Base-by-base conservation (phyloP, 306 rosid species). In the Gastrolobium villosum region DNA sequence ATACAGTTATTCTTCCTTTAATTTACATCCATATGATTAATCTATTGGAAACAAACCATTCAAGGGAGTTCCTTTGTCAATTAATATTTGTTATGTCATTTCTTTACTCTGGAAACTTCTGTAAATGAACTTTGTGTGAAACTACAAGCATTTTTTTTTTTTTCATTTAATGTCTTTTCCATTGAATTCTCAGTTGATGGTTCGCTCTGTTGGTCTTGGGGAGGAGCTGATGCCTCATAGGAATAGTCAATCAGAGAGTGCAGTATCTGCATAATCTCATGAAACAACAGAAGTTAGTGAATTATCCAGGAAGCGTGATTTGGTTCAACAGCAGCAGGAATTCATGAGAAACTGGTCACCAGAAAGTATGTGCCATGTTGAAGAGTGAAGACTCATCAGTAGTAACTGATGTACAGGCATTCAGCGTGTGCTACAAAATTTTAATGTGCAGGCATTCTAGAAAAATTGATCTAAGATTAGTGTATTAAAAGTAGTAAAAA, bases 171-270 rank as follows among this genome's bases (percentile, higher is more conserved):
- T 65, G 28, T 48, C 15, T 55, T 43, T 50, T 40, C 44, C 10
- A 7, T 4, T 56, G 49, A 74, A 70, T 84, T 75, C 11, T 14
- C 88, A 87, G 90, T 43, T 82, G 78, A 75, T 90, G 90, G 64
- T n/a, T 57, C 10, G 46, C 65, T 41, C 73, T 39, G 70, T 82
- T 49, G 78, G 10, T 36, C 74, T 54, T 55, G 88, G 86, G n/a
- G 81, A 84, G 75, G 90, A 87, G 81, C 75, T 87, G 76, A 87
- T 87, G 88, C 86, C 88, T 1, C 70, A 79, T 31, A 84, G 90
- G 81, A 72, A 44, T 72, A 65, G 72, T 13, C 20, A 49, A 60
- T 65, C 31, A 41, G 35, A 41, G 32, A 71, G 32, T 76, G 64
- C 66, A 54, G 70, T 43, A 40, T 30, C 71, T 71, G 66, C 8